Conservation (phyloP, 495 filamentous ascomycete species). For the Podospora pseudoanserina region DNA sequence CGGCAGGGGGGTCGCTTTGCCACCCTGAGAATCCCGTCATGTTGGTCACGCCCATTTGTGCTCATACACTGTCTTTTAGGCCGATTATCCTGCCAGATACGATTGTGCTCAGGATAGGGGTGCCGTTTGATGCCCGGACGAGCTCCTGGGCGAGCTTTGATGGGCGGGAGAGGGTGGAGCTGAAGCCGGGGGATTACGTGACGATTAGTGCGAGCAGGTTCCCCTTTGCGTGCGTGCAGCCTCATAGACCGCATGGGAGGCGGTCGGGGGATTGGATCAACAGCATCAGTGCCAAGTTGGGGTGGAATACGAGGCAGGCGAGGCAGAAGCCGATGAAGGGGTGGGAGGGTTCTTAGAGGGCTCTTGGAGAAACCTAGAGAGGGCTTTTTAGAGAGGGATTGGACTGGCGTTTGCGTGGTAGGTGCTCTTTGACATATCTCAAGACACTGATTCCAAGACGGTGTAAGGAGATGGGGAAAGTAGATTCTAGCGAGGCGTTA, state of each 20-base stretch:
- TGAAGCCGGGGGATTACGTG: slow-evolving; percentile 88
- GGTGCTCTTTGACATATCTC: no score
- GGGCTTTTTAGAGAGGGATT: no score
- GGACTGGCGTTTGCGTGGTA: no score
- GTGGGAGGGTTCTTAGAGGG: slow-evolving; percentile 38
- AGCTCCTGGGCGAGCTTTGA: slow-evolving; percentile 97
- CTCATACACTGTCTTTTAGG: slow-evolving; percentile 92
- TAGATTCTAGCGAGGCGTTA: neutral
- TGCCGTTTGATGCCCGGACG: slow-evolving; percentile 86
- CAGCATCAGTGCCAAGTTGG: slow-evolving; percentile 80
- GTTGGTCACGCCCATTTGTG: slow-evolving; percentile 90
- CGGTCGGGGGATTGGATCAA: slow-evolving; percentile 90
- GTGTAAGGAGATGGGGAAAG: neutral
- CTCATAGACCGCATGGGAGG: slow-evolving; percentile 65
- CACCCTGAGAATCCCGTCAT: slow-evolving; percentile 98
- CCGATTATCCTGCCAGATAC: slow-evolving; percentile 95
- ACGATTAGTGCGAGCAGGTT: slow-evolving; percentile 90
- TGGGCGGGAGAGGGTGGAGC: slow-evolving; percentile 82
- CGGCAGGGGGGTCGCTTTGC: slow-evolving; percentile 89
- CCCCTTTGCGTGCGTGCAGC: slow-evolving; percentile 87
- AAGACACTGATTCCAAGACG: neutral
- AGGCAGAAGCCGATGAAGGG: slow-evolving; percentile 61
- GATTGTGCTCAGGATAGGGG: slow-evolving; percentile 84
- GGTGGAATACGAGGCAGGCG: slow-evolving; percentile 83
- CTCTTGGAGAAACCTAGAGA: no score